Percentiles rank a stretch among this genome's conserved stretches.
Evolutionary conservation across 1,284 basidiomycete genomes (phyloP).

Genomic region (Rhodotorula sp.): DNA sequence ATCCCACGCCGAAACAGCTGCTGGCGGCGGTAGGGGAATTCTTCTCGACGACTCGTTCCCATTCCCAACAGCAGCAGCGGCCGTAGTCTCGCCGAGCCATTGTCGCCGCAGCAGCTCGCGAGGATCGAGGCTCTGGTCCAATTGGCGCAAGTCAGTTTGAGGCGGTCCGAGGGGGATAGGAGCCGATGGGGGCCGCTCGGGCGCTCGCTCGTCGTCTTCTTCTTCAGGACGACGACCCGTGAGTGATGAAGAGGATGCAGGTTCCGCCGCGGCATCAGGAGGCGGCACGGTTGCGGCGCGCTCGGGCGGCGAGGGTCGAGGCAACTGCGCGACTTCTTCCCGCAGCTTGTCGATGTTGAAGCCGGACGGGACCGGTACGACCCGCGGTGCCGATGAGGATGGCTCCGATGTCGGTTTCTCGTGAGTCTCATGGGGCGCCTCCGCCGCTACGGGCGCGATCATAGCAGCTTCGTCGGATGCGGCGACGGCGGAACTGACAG

Average conservation of each 20-base stretch:
- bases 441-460: not conserved
- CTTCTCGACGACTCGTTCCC: not conserved
- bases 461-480: not conserved
- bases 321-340: conserved; percentile 32
- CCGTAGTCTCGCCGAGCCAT: conserved; percentile 25
- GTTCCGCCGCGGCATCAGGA: not conserved
- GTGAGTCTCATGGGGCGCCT: not conserved
- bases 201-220: not conserved
- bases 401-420: not conserved
- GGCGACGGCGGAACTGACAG: not conserved
- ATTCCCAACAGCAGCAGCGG: not conserved
- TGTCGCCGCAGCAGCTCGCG: conserved; percentile 32
- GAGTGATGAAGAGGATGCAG: too few species aligned
- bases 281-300: conserved; percentile 15
- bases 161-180: conserved; percentile 5
- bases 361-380: conserved; percentile 7
- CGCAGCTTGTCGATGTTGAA: conserved; percentile 36
- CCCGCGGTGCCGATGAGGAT: not conserved
- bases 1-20: conserved; percentile 10
- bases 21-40: not conserved
- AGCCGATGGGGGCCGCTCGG: conserved; percentile 10
- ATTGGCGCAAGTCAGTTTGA: conserved; percentile 26
- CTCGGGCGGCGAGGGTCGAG: conserved; percentile 12
- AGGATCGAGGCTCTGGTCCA: conserved; percentile 36
- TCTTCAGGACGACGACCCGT: not conserved